Base-by-base conservation (phyloP, 257 asterid species). In the Scutellaria baicalensis region DNA sequence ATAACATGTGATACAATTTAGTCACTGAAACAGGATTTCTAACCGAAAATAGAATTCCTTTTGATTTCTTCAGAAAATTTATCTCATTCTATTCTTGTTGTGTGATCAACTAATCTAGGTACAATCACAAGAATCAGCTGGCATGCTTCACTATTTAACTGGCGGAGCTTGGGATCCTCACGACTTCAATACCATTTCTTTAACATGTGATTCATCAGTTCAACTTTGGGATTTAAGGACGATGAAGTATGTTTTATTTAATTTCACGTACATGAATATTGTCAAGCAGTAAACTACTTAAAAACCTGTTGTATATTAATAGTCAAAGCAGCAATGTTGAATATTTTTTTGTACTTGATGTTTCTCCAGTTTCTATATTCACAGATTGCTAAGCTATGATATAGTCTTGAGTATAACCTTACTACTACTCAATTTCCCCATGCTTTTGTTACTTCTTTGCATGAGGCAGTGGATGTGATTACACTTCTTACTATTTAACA, bases 91-190 rank as follows among this genome's bases (percentile, higher is more conserved):
- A 85, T 68, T 72, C 71, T 80, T 85, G 80, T 76, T 85, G 51
- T 83, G 75, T 77, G 81, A 83, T 88, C 78, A 82, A 93, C 75
- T 75, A 83, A 83, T 88, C 78, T 84, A 93, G 98, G 97, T 93
- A 76, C 98, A 84, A 77, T 79, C 97, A 58, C 88, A 85, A 82
- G 92, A 84, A 84, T 88, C 98, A 48, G 92, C 91, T 44, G 96
- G 97, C 66, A 74, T 85, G 85, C 92, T 81, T 67, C 93, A 88
- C 63, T 72, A 69, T 72, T 77, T 93, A 85, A 88, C 93, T 69
- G 90, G 98, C 18, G 97, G 98, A 71, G 94, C 97, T 50, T 93
- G 98, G 98, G 98, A 93, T 85, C 95, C 98, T 36, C 97, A 90
- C 43, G 98, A 93, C 67, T 82, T 73, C 77, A 89, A 88, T 80